Evolutionary conservation across 78 protist genomes (phyloP), one percentile per base, ranked within the genome.

Genomic region (Protostelium mycophagum): DNA sequence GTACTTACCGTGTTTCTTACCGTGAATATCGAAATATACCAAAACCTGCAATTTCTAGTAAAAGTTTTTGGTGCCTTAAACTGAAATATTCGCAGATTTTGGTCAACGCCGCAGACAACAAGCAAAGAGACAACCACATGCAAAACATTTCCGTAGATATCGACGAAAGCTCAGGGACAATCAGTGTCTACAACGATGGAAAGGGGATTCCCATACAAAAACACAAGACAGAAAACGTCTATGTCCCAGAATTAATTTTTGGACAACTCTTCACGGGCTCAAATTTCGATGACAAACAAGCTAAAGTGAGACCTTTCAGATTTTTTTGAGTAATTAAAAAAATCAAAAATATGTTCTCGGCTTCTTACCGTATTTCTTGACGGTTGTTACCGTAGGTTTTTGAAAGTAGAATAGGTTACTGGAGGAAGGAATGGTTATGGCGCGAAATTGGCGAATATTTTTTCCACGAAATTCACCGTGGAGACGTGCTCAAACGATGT

Each of bases 51-150:
- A n/a, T n/a, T n/a, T n/a, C n/a, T n/a, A n/a, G n/a, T n/a, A n/a
- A n/a, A n/a, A n/a, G n/a, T n/a, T n/a, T n/a, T n/a, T n/a, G n/a
- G n/a, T n/a, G n/a, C n/a, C n/a, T n/a, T n/a, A n/a, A n/a, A n/a
- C n/a, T n/a, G n/a, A n/a, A n/a, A n/a, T n/a, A n/a, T 5, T 51
- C 73, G 16, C 73, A 51, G 93, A 97, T 99, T 35, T 95, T 99
- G 5, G 99, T 99, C 90, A 99, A 99, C 89, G 99, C 99, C 1
- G 97, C 99, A 9, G 99, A 99, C 95, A 97, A 99, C 94, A 83
- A 38, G 1, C 91, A 92, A 63, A 91, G 99, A n/a, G 99, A 99
- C 88, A 5, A 85, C 5, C n/a, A 35, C 28, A 98, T 97, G 99
- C 35, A 91, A n/a, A 91, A 39, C 63, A 85, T 99, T 85, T 34